These are phyloP conservation scores for Cyberlindnera xylosilytica DNA, from an alignment of 805 yeast genomes.

Conservation along the genomic window DNA sequence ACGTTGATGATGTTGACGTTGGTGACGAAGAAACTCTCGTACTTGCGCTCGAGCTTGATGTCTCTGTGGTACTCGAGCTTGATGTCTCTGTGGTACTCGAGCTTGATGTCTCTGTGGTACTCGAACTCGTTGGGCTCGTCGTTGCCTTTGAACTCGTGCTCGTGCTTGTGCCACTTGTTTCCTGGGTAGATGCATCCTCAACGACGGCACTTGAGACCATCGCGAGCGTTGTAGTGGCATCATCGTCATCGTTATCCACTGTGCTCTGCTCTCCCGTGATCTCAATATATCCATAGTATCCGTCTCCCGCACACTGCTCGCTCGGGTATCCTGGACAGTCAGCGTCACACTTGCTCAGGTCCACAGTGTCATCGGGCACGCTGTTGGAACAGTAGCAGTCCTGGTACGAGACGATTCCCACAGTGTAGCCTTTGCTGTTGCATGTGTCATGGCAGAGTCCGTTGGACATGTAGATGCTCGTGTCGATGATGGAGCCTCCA, in stretches of 20 bases:
- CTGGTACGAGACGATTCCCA: conserved; percentile 43
- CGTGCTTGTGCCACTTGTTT: no score
- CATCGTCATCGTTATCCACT: conserved; percentile 9
- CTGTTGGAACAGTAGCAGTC: conserved; percentile 44
- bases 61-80: no score
- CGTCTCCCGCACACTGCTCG: conserved; percentile 38
- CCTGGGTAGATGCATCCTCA: no score
- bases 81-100: no score
- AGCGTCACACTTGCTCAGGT: conserved; percentile 30
- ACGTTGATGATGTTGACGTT: conserved; percentile 7
- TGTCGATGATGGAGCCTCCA: conserved; percentile 14
- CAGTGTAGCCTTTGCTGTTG: conserved; percentile 31
- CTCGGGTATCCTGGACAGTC: conserved; percentile 42
- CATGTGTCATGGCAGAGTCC: conserved; percentile 42
- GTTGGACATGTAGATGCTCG: conserved; percentile 33
- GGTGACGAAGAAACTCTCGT: conserved; percentile 10
- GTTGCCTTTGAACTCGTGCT: conserved; percentile 16
- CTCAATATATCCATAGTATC: conserved; percentile 40
- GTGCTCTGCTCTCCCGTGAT: conserved; percentile 1
- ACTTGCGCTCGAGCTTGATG: no score
- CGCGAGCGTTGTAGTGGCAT: conserved; percentile 4
- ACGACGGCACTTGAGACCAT: no score
- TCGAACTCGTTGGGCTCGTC: conserved; percentile 13
- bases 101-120: conserved; percentile 19
- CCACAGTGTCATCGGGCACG: conserved; percentile 37